Evolutionary conservation across 2,329 filamentous ascomycete genomes (phyloP).

Genomic region (Fusarium aywerte): DNA sequence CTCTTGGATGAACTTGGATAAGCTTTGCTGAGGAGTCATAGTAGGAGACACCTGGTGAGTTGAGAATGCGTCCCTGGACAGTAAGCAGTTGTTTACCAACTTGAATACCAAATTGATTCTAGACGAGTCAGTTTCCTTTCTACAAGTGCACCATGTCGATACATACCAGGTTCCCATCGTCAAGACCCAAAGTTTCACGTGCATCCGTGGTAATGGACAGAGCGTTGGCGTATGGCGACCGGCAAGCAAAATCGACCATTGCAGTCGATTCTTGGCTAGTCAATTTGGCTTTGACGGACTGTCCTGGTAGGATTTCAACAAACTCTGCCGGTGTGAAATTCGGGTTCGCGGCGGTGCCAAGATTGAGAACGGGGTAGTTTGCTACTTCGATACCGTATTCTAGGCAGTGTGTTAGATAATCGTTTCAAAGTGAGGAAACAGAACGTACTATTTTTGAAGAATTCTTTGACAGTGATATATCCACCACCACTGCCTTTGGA

Average conservation of each 20-base stretch:
- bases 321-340: constrained; percentile 75
- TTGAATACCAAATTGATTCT: constrained; percentile 68
- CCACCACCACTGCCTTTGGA: constrained; percentile 34
- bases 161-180: constrained; percentile 56
- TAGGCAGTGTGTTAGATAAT: constrained; percentile 33
- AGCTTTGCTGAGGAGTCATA: constrained; percentile 37
- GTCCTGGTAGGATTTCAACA: constrained; percentile 71
- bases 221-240: constrained; percentile 73
- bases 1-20: constrained; percentile 49
- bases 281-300: constrained; percentile 70
- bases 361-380: constrained; percentile 71
- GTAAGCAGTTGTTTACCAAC: constrained; percentile 73
- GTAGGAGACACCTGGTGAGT: constrained; percentile 71
- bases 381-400: constrained; percentile 52
- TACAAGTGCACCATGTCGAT: neutral
- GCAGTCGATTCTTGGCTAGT: constrained; percentile 67
- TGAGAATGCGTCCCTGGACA: constrained; percentile 76
- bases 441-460: constrained; percentile 56
- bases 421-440: neutral
- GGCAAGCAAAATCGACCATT: constrained; percentile 80
- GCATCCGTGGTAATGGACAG: constrained; percentile 70
- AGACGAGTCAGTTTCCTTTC: constrained; percentile 13
- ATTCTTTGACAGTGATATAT: constrained; percentile 56
- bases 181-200: constrained; percentile 67
- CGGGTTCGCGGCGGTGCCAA: constrained; percentile 67